phyloP scores from a whole-genome alignment of 768 basidiomycete species.

The Serendipita sp. region DNA sequence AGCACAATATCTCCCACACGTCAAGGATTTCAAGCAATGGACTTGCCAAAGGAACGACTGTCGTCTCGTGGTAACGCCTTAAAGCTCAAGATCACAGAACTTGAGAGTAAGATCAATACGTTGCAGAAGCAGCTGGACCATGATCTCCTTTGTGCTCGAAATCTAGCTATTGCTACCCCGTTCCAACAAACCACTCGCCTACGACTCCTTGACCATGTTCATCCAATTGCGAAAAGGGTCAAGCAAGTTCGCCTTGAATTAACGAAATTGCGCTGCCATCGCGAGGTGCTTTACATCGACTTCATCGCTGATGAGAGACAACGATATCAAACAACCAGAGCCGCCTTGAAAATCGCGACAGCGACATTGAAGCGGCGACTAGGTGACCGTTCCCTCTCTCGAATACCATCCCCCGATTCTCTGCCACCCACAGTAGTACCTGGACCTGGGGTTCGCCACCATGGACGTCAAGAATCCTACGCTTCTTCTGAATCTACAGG shows the following conservation, averaged over 20 bases:
- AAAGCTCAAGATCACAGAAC: slow-evolving; percentile 48
- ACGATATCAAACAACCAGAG: slow-evolving; percentile 46
- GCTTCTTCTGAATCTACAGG: background rate
- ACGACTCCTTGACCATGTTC: slow-evolving; percentile 44
- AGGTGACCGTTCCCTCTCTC: background rate
- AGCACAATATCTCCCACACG: slow-evolving; percentile 14
- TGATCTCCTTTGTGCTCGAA: slow-evolving; percentile 58
- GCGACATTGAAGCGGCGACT: slow-evolving; percentile 34
- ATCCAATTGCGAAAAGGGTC: slow-evolving; percentile 46
- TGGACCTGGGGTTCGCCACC: background rate
- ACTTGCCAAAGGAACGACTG: background rate
- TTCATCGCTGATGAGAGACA: slow-evolving; percentile 52
- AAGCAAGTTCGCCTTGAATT: slow-evolving; percentile 55
- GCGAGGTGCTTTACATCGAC: slow-evolving; percentile 57
- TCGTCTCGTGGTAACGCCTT: slow-evolving; percentile 21
- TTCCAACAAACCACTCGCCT: slow-evolving; percentile 76
- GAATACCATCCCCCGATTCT: background rate
- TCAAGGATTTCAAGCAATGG: slow-evolving; percentile 5
- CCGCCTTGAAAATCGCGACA: slow-evolving; percentile 60
- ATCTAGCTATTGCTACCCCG: slow-evolving; percentile 71
- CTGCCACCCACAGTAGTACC: background rate
- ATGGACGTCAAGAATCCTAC: background rate
- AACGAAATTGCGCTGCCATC: slow-evolving; percentile 56
- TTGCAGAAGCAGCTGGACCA: slow-evolving; percentile 45
- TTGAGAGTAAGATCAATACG: slow-evolving; percentile 41